Conservation (phyloP, 2,329 filamentous ascomycete species). For the Arthrobotrys pseudoclavata region DNA sequence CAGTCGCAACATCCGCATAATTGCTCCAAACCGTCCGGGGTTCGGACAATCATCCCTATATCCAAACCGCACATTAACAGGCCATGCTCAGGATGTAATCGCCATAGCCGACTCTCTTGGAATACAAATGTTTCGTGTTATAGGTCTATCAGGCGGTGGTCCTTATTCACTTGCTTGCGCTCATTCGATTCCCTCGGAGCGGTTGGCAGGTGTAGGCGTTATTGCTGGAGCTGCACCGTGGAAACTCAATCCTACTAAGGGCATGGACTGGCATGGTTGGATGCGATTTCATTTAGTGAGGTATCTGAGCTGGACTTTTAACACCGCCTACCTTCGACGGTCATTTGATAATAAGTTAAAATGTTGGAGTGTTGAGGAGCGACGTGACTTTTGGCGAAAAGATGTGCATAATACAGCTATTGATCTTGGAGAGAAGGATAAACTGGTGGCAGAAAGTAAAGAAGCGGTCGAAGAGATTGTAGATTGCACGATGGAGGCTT, state of each 20-base stretch:
- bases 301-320: constrained; percentile 61
- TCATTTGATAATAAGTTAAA: constrained; percentile 58
- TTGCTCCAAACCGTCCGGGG: constrained; percentile 68
- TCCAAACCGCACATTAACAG: constrained; percentile 59
- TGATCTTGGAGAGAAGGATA: constrained; percentile 35
- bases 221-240: constrained; percentile 66
- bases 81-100: constrained; percentile 43
- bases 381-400: constrained; percentile 59
- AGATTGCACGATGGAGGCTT: constrained; percentile 62
- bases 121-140: constrained; percentile 47
- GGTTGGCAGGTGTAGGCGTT: constrained; percentile 66
- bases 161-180: constrained; percentile 56
- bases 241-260: constrained; percentile 62
- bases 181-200: constrained; percentile 48
- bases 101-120: constrained; percentile 42
- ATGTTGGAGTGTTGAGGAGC: constrained; percentile 62
- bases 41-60: constrained; percentile 67
- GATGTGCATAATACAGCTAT: constrained; percentile 29
- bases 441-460: constrained; percentile 42
- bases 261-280: constrained; percentile 61
- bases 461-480: constrained; percentile 41
- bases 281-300: constrained; percentile 61
- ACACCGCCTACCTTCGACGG: constrained; percentile 50
- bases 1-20: constrained; percentile 64
- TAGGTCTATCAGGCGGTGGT: constrained; percentile 52